Evolutionary conservation across 345 rosid species (phyloP).

Genomic region (Aquilaria malaccensis): DNA sequence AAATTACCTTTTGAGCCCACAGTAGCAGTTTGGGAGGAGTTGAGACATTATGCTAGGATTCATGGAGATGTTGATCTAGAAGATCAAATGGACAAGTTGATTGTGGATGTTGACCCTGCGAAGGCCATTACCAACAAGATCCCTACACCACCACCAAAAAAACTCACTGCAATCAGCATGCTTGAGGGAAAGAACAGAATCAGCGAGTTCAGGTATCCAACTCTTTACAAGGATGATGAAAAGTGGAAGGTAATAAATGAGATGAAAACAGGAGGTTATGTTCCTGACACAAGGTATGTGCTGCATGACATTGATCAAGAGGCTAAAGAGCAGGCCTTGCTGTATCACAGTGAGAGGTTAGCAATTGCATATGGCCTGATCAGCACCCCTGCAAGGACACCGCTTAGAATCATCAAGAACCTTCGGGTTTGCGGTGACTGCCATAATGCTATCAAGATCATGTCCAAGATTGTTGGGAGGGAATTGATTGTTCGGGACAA

Average conservation of each 20-base stretch:
- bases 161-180: constrained; percentile 45
- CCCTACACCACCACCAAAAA: constrained; percentile 50
- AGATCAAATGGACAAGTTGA: constrained; percentile 50
- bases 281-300: constrained; percentile 61
- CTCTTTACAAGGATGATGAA: constrained; percentile 62
- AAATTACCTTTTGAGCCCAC: constrained; percentile 54
- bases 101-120: constrained; percentile 55
- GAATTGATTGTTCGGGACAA: constrained; percentile 70
- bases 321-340: constrained; percentile 72
- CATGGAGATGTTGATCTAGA: constrained; percentile 71
- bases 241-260: constrained; percentile 40
- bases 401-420: constrained; percentile 71
- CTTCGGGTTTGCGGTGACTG: constrained; percentile 72
- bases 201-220: constrained; percentile 44
- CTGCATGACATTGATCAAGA: constrained; percentile 82
- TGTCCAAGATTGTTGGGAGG: constrained; percentile 71
- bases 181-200: constrained; percentile 62
- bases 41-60: constrained; percentile 41
- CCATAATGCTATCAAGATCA: constrained; percentile 81
- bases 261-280: constrained; percentile 47
- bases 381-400: constrained; percentile 57
- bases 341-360: constrained; percentile 75
- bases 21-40: constrained; percentile 54
- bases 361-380: constrained; percentile 82
- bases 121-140: constrained; percentile 40